phyloP scores from a whole-genome alignment of 2,329 filamentous ascomycete species.

The Leptographium galeiforme region DNA sequence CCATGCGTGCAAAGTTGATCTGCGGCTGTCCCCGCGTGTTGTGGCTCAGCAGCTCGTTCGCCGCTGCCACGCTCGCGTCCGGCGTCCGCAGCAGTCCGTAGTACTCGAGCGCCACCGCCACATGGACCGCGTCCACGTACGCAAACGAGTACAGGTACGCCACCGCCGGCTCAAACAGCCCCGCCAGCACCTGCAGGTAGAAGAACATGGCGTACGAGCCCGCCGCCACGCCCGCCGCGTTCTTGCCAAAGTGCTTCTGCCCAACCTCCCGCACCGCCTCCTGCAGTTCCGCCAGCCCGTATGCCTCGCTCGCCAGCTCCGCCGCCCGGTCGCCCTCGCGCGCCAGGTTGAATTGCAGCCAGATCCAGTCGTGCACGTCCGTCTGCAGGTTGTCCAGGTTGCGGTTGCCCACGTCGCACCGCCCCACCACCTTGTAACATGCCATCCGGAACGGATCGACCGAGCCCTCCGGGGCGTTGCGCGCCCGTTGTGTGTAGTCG shows the following conservation, averaged over 20 bases:
- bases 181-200: conserved; percentile 77
- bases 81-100: conserved; percentile 83
- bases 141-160: conserved; percentile 85
- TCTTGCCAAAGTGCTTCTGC: conserved; percentile 77
- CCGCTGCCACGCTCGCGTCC: conserved; percentile 50
- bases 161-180: conserved; percentile 88
- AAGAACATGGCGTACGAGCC: conserved; percentile 84
- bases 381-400: conserved; percentile 49
- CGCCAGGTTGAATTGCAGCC: conserved; percentile 58
- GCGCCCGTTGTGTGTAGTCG: conserved; percentile 74
- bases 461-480: conserved; percentile 73
- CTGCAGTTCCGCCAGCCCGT: conserved; percentile 56
- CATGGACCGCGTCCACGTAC: conserved; percentile 88
- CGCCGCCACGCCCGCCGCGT: conserved; percentile 55
- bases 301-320: conserved; percentile 53
- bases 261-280: conserved; percentile 78
- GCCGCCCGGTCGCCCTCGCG: conserved; percentile 49
- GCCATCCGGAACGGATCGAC: conserved; percentile 93
- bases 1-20: conserved; percentile 85
- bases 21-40: conserved; percentile 61
- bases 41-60: conserved; percentile 54
- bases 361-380: conserved; percentile 58
- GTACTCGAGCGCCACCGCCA: conserved; percentile 76
- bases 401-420: conserved; percentile 52
- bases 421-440: conserved; percentile 94